A percentile compares a stretch with the other conserved stretches of the same genome.
Evolutionary conservation across 2,329 filamentous ascomycete genomes (phyloP).

Genomic region (Diaporthe sp.): DNA sequence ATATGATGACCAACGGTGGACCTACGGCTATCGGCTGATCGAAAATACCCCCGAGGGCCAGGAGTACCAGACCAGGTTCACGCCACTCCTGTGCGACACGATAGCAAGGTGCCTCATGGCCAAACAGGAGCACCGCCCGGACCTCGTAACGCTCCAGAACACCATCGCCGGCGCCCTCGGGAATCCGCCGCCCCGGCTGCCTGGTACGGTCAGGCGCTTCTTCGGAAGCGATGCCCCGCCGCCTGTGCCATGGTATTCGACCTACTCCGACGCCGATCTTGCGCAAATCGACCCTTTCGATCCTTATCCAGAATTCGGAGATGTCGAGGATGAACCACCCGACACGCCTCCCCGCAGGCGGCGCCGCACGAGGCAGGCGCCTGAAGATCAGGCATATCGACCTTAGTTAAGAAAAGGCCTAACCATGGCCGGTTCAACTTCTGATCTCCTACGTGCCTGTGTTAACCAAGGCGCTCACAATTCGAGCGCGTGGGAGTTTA

Average conservation of each 20-base stretch:
- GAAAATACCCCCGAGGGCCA: too few relatives aligned
- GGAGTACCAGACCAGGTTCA: background rate
- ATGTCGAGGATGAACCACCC: background rate
- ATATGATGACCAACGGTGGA: constrained; percentile 9
- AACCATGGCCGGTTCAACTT: too few relatives aligned
- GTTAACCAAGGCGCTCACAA: background rate
- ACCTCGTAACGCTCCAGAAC: background rate
- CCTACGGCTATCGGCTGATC: constrained; percentile 1
- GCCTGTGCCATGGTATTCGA: background rate
- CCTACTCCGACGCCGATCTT: background rate
- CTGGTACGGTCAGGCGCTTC: background rate
- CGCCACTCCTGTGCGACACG: background rate
- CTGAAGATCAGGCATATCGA: background rate
- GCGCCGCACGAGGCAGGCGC: background rate
- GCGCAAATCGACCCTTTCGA: background rate
- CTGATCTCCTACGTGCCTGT: background rate
- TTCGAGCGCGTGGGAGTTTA: background rate
- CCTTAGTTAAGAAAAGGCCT: background rate
- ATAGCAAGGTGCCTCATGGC: constrained; percentile 8
- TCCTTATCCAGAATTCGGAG: background rate
- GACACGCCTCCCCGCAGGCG: background rate
- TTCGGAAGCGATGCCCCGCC: background rate
- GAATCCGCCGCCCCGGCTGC: background rate
- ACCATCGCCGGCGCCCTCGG: background rate
- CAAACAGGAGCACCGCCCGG: constrained; percentile 11